A percentile compares a stretch with the other conserved stretches of the same genome.
phyloP scores from a whole-genome alignment of 768 basidiomycete species.

The Boletus rubropictus region DNA sequence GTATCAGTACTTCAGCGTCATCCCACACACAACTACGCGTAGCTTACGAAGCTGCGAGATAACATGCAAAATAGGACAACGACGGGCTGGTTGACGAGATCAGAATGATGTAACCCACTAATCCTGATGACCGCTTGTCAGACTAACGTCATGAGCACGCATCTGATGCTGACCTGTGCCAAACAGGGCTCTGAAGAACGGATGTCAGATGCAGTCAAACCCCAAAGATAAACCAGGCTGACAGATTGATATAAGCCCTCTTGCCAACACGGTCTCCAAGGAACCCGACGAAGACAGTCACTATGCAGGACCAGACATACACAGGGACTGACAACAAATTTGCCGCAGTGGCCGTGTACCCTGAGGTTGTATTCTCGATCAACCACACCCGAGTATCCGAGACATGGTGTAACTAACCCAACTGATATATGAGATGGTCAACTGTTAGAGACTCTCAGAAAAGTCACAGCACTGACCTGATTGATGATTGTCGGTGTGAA shows the following conservation, averaged over 20 bases:
- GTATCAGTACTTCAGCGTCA: background rate
- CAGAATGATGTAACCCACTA: constrained; percentile 63
- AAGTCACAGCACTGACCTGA: constrained; percentile 38
- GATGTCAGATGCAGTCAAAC: constrained; percentile 1
- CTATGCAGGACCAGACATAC: constrained; percentile 65
- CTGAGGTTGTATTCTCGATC: constrained; percentile 25
- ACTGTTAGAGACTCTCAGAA: background rate
- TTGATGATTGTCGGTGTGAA: constrained; percentile 43
- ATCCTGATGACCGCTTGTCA: constrained; percentile 26
- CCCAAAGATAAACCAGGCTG: constrained; percentile 16
- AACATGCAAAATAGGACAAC: constrained; percentile 69
- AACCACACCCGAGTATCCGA: background rate
- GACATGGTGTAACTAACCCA: constrained; percentile 14
- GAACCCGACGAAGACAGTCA: constrained; percentile 59
- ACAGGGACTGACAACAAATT: constrained; percentile 76
- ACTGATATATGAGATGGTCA: constrained; percentile 2
- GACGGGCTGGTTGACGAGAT: constrained; percentile 53
- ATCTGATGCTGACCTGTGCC: constrained; percentile 23
- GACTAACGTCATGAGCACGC: background rate
- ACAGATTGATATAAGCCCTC: constrained; percentile 59
- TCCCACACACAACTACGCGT: background rate
- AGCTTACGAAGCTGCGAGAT: constrained; percentile 62
- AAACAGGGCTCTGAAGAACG: constrained; percentile 25
- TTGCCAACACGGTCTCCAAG: constrained; percentile 55
- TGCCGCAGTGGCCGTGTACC: constrained; percentile 57